These are phyloP conservation scores for Fusarium anguioides DNA, from an alignment of 2,329 filamentous ascomycete species.

Conservation along the genomic window DNA sequence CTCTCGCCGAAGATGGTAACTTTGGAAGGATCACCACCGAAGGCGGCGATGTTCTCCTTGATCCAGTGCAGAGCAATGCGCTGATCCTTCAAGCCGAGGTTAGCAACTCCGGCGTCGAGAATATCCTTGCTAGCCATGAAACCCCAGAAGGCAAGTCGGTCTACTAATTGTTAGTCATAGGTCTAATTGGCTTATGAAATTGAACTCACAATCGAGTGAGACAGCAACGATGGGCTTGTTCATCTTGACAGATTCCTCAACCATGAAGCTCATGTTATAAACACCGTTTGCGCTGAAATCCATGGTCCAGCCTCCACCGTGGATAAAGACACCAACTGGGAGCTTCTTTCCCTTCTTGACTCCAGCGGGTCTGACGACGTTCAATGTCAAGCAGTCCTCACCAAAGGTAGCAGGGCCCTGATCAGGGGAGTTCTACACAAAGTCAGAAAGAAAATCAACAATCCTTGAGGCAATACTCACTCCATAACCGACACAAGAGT, in stretches of 20 bases:
- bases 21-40: conserved; percentile 58
- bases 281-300: conserved; percentile 59
- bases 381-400: conserved; percentile 39
- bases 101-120: conserved; percentile 48
- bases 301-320: conserved; percentile 53
- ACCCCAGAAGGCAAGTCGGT: conserved; percentile 51
- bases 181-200: fast-evolving
- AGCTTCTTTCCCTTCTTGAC: conserved; percentile 25
- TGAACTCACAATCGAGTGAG: conserved; percentile 33
- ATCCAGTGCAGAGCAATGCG: conserved; percentile 61
- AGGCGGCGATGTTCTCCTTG: conserved; percentile 56
- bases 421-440: conserved; percentile 20
- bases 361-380: conserved; percentile 33
- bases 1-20: conserved; percentile 60
- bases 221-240: conserved; percentile 39
- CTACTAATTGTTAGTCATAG: background rate
- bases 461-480: background rate
- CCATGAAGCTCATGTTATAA: conserved; percentile 71
- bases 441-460: background rate
- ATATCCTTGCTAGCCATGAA: conserved; percentile 61
- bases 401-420: conserved; percentile 32
- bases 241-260: conserved; percentile 53
- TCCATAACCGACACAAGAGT: conserved; percentile 43
- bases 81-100: conserved; percentile 63
- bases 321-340: conserved; percentile 44